A percentile compares a stretch with the other conserved stretches of the same genome.
Conservation (phyloP, 495 filamentous ascomycete species). For the Amniculicola lignicola region DNA sequence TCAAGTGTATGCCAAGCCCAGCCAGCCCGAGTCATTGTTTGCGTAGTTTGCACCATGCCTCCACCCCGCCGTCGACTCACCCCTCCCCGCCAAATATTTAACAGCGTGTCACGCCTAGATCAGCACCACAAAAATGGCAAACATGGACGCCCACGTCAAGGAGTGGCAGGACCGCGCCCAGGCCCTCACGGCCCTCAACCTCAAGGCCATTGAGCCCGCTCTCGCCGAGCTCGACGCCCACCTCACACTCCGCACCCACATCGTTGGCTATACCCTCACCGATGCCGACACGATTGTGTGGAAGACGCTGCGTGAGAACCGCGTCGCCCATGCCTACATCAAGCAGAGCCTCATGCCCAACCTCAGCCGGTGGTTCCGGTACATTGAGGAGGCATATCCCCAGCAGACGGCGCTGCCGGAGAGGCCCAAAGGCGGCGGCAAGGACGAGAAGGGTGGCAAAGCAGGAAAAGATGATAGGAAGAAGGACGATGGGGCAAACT, state of each 20-base stretch:
- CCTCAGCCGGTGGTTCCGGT: slow-evolving; percentile 83
- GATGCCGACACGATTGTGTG: slow-evolving; percentile 79
- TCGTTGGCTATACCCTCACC: slow-evolving; percentile 77
- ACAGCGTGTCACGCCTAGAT: too few relatives aligned
- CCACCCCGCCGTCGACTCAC: too few relatives aligned
- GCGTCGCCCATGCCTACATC: slow-evolving; percentile 74
- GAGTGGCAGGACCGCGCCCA: slow-evolving; percentile 57
- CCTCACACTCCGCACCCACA: slow-evolving; percentile 78
- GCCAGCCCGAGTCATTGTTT: too few relatives aligned
- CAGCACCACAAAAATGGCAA: too few relatives aligned
- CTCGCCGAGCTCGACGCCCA: slow-evolving; percentile 79
- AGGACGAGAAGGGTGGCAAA: slow-evolving; percentile 63
- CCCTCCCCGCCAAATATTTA: too few relatives aligned
- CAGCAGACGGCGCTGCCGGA: slow-evolving; percentile 43
- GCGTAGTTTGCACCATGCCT: too few relatives aligned
- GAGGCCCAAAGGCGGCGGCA: slow-evolving; percentile 53
- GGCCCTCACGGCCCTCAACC: slow-evolving; percentile 60
- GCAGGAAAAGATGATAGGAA: slow-evolving; percentile 65
- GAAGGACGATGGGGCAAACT: slow-evolving; percentile 80
- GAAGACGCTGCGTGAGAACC: slow-evolving; percentile 80
- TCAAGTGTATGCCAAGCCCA: too few relatives aligned
- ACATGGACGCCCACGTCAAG: slow-evolving; percentile 36
- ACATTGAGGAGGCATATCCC: slow-evolving; percentile 75
- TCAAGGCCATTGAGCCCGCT: slow-evolving; percentile 73
- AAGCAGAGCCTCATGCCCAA: slow-evolving; percentile 76